Conservation (phyloP, 164 flowering plant species). For the Brasenia schreberi region DNA sequence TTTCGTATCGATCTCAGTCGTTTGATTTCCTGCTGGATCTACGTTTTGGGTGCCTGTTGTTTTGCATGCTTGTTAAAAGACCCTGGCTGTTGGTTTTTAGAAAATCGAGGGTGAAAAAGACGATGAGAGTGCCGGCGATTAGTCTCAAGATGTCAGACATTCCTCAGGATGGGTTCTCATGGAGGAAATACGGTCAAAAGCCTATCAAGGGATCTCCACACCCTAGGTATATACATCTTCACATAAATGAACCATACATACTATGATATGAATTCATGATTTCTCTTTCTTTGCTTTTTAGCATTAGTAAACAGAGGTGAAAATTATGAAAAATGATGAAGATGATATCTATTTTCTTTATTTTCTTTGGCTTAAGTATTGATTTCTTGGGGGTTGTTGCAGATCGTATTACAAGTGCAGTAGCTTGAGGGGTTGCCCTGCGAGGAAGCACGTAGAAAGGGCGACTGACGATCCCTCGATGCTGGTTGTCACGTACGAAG, state of each 20-base stretch:
- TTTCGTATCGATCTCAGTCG: background rate
- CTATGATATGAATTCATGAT: no score
- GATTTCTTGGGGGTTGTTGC: slow-evolving; percentile 7
- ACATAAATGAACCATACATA: background rate
- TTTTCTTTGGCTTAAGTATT: background rate
- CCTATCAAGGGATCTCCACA: slow-evolving; percentile 97
- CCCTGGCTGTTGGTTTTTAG: slow-evolving; percentile 15
- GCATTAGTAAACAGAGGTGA: no score
- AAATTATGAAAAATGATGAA: background rate
- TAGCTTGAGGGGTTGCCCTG: slow-evolving; percentile 85
- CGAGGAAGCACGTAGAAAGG: slow-evolving; percentile 86
- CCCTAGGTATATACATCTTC: slow-evolving; percentile 44
- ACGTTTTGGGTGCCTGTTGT: background rate
- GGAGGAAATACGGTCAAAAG: slow-evolving; percentile 97
- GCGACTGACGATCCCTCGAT: slow-evolving; percentile 75
- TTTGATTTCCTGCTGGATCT: background rate
- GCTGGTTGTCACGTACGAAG: slow-evolving; percentile 87
- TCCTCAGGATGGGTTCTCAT: slow-evolving; percentile 89
- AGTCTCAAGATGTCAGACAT: slow-evolving; percentile 87
- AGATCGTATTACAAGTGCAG: slow-evolving; percentile 98
- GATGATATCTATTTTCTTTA: background rate
- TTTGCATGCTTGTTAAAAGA: background rate
- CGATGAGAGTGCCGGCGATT: slow-evolving; percentile 76
- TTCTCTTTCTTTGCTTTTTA: no score
- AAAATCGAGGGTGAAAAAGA: slow-evolving; percentile 62